Evolutionary conservation across 257 asterid genomes (phyloP).

Genomic region (Catharanthus roseus): DNA sequence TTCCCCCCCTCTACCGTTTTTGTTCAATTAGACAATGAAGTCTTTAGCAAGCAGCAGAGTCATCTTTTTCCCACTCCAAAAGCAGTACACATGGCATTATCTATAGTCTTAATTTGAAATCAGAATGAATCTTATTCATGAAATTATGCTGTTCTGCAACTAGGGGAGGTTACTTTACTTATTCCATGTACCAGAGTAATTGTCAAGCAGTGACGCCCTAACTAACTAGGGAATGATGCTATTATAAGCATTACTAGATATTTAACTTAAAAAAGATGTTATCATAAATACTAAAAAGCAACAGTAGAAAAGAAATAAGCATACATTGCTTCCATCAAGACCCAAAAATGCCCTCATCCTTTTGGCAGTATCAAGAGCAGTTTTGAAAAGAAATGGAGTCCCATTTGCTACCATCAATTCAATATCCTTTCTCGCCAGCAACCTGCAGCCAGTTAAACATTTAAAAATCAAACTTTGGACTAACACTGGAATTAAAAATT

Average conservation of each 20-base stretch:
- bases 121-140: neutral
- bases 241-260: neutral
- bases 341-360: conserved; percentile 75
- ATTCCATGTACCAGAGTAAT: neutral
- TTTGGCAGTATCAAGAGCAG: conserved; percentile 70
- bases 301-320: conserved; percentile 12
- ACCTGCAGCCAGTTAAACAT: conserved; percentile 32
- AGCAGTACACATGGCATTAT: neutral
- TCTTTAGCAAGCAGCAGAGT: neutral
- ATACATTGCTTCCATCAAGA: conserved; percentile 50
- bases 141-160: neutral
- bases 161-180: neutral
- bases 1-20: neutral
- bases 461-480: conserved; percentile 3
- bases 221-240: neutral
- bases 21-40: neutral
- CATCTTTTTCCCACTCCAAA: neutral
- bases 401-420: conserved; percentile 74
- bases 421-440: conserved; percentile 65
- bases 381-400: conserved; percentile 80
- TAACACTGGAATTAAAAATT: neutral
- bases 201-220: neutral
- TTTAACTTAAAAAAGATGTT: neutral
- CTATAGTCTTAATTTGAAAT: neutral
- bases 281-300: too few relatives aligned